Evolutionary conservation across 192 early-diverging fungal species (phyloP).

Genomic region (Coemansia sp.): DNA sequence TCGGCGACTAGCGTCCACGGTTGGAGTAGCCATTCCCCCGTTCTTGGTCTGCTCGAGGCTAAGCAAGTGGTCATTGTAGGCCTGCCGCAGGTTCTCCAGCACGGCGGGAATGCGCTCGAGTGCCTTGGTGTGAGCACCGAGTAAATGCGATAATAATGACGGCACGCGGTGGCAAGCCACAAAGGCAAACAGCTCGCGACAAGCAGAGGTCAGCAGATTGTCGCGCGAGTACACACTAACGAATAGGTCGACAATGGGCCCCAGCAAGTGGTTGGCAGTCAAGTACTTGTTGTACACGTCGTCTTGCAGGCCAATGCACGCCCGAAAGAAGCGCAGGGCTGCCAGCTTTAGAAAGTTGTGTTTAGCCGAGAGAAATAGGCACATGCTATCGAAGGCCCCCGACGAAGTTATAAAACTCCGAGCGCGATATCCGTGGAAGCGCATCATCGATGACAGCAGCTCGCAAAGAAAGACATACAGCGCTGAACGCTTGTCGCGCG

Average conservation of each 20-base stretch:
- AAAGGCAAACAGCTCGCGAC: constrained; percentile 85
- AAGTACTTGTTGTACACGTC: constrained; percentile 83
- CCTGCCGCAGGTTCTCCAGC: constrained; percentile 25
- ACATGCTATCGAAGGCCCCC: constrained; percentile 63
- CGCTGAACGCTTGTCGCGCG: constrained; percentile 3
- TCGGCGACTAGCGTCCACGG: constrained; percentile 37
- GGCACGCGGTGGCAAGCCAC: constrained; percentile 73
- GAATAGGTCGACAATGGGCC: constrained; percentile 66
- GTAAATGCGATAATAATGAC: constrained; percentile 69
- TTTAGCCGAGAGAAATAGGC: constrained; percentile 67
- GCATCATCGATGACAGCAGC: constrained; percentile 73
- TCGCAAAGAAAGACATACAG: constrained; percentile 63
- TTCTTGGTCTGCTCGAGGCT: constrained; percentile 21
- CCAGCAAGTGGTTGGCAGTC: constrained; percentile 73
- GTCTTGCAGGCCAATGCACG: constrained; percentile 76
- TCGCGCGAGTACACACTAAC: constrained; percentile 67
- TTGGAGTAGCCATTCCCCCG: constrained; percentile 42
- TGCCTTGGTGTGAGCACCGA: constrained; percentile 31
- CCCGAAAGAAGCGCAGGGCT: constrained; percentile 78
- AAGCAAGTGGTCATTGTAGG: constrained; percentile 35
- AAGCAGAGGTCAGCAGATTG: constrained; percentile 88
- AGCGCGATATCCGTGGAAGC: constrained; percentile 73
- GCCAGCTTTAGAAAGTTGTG: constrained; percentile 74
- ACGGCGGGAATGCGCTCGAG: constrained; percentile 21
- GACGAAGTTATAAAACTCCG: constrained; percentile 76